Base-by-base conservation (phyloP, 805 yeast genomes). In the Nakazawaea peltata region DNA sequence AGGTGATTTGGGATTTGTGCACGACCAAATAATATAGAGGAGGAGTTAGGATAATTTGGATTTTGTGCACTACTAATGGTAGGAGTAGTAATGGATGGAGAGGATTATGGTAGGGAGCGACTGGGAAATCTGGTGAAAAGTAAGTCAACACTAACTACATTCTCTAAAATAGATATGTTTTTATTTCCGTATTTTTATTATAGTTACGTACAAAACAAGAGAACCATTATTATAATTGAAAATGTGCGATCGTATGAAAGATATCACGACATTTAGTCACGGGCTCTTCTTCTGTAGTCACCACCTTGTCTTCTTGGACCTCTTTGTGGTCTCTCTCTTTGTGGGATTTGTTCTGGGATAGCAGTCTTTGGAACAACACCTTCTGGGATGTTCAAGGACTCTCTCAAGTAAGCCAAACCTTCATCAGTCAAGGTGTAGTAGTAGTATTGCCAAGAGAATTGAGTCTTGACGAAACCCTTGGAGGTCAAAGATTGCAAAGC, bases 381-480 rank as follows among this genome's bases (percentile, higher is more conserved):
- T 71, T 84, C 94, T 74, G 98, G 98, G 61, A 92, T 79, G 81
- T 88, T 87, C 70, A 92, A 82, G 85, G 87, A 92, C 67, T 85
- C 87, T 76, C 97, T 84, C 65, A 92, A 82, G 83, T 75, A 92
- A 65, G 87, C 95, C 52, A 92, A 90, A 81, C 99, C 99, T 73
- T 85, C 96, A 66, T 92, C 97, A 66, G 97, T 92, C 67, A 92
- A 83, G 77, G 98, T 86, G 94, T 92, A 92, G 95, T 92, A 92
- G 77, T 92, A 92, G 81, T 86, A 86, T 81, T 88, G 97, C 99
- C 99, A 92, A 63, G 97, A 90, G 82, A 90, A 92, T 75, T 87
- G 97, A 59, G 99, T 92, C 85, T 90, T 87, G 71, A 92, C 97
- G 81, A 63, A 92, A 69, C 99, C 99, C 72, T 82, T 86, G 48